Evolutionary conservation across 495 filamentous ascomycete species (phyloP), one percentile per base, ranked within the genome.

Genomic region (Xylaria cubensis): DNA sequence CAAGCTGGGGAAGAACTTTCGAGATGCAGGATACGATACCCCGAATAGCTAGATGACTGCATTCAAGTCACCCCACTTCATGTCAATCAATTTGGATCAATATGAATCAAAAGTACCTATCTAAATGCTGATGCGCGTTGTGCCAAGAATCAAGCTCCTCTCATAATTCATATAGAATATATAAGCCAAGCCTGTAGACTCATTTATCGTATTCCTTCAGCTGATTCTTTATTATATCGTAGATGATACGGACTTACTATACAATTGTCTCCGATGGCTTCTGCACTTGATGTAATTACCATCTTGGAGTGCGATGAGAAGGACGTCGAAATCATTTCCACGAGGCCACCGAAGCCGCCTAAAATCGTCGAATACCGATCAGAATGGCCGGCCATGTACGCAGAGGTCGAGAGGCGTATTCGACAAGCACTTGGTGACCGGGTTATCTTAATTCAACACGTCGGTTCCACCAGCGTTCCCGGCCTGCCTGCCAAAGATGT

Each of bases 391-490:
- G 71, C 77, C 48, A 70, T 65, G 12, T 87, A 82, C 76, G 46
- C 74, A 69, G 42, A 67, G 4, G 29, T 75, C 26, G 69, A 69
- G 66, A 36, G 29, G 15, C 56, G 76, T 41, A 83, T 86, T 64
- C 56, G 73, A 62, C 66, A 70, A 8, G 84, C 79, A 1, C 76
- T 85, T 1, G 79, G 78, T 42, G 50, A 71, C 29, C 69, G 65
- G 3, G 56, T 69, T 26, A 24, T 85, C 42, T 2, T 46, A 10
- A 7, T 75, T 59, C 19, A 70, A n/a, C 86, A 88, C 71, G 79
- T 82, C 64, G 86, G 86, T 36, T 85, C 82, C n/a, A 88, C 86
- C 46, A 84, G 83, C 36, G 84, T 88, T 66, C 82, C 85, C 10
- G 80, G 76, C 32, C 80, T 88, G 4, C 74, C 82, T 3, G 85